Conservation (phyloP, 345 rosid species). For the Crucihimalaya himalaica region DNA sequence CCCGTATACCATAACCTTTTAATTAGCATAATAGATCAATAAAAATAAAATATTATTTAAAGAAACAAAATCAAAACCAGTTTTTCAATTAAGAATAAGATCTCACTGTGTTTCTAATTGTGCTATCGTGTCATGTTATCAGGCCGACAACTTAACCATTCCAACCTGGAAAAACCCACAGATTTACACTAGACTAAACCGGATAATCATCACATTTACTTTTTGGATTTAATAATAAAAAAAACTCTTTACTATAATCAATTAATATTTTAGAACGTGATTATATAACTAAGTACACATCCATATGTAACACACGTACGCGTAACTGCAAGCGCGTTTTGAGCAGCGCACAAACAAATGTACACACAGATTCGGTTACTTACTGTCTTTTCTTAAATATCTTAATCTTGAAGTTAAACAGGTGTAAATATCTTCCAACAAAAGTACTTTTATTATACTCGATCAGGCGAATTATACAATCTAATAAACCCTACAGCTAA, state of each 20-base stretch:
- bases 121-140: conserved; percentile 25
- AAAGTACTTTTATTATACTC: background rate
- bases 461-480: conserved; percentile 9
- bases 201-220: conserved; percentile 23
- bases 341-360: conserved; percentile 7
- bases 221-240: conserved; percentile 16
- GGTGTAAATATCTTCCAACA: conserved; percentile 12
- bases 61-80: background rate
- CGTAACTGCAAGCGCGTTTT: conserved; percentile 26
- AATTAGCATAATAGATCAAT: background rate
- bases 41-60: background rate
- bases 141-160: conserved; percentile 30
- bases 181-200: conserved; percentile 9
- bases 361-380: conserved; percentile 28
- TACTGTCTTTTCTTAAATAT: conserved; percentile 30
- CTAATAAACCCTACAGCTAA: conserved; percentile 24
- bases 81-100: background rate
- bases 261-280: conserved; percentile 17
- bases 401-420: conserved; percentile 8
- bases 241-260: background rate
- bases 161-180: conserved; percentile 34
- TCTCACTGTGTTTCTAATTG: conserved; percentile 20
- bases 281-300: conserved; percentile 23
- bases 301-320: conserved; percentile 36
- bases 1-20: background rate